Base-by-base conservation (phyloP, 495 filamentous ascomycete genomes). In the Staphylotrichum longicolle region DNA sequence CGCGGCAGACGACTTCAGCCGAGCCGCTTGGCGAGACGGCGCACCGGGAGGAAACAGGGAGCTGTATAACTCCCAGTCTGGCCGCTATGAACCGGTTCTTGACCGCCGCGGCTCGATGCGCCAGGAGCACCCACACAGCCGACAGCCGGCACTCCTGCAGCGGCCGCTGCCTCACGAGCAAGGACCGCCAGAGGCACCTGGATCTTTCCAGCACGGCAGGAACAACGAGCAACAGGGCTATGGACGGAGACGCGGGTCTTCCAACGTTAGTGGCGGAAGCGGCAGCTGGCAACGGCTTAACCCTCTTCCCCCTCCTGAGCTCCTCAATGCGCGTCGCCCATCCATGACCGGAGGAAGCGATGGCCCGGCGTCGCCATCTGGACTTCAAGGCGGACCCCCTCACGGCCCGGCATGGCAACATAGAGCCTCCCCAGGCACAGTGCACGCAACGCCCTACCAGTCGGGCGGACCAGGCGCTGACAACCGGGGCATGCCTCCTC, bases 211-310 rank as follows among this genome's bases (percentile, higher is more conserved):
- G 67, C 91, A 88, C 8, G 85, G 86, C 61, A 83, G 91, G 49
- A 82, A 82, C 11, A 86, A 81, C 65, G 83, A 83, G 40, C 86
- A 86, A 54, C 89, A 93, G 60, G 83, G 78, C 12, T 96, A 90
- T 81, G 83, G 81, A 34, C 86, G 92, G 58, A 85, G 91, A 49
- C 87, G 95, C 49, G 88, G 88, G 54, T 97, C 93, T n/a, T 96
- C 93, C 2, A 96, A 92, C 68, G 89, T 96, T 35, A 97, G 93
- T 70, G 93, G 92, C 37, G 91, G 91, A 59, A 97, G 92, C 73
- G 89, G 88, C 47, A 82, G 80, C 50, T 84, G 84, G 57, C 71
- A 80, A 57, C 74, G 78, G 20, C 66, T 77, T 52, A 75, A 73
- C 56, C 71, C 73, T 1, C 60, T 73, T 47, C 76, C 78, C 7